These are phyloP conservation scores for Pythium scleroteichum DNA, from an alignment of 352 stramenopile genomes.

Conservation along the genomic window DNA sequence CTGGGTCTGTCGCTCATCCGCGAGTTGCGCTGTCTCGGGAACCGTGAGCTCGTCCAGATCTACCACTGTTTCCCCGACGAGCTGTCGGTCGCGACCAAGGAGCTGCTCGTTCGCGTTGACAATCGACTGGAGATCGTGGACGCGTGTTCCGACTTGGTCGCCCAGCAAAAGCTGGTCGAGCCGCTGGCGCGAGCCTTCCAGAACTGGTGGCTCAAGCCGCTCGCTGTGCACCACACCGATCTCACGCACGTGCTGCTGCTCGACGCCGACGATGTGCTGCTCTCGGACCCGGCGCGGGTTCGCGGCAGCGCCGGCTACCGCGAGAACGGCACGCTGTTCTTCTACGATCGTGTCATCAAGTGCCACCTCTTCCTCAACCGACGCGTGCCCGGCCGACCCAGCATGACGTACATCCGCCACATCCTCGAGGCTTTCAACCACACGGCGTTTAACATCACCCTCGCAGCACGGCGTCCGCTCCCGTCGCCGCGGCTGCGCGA, in stretches of 20 bases:
- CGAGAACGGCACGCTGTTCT: constrained; percentile 56
- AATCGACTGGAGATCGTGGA: constrained; percentile 56
- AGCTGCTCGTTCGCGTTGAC: constrained; percentile 48
- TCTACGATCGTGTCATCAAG: constrained; percentile 58
- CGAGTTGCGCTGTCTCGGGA: constrained; percentile 44
- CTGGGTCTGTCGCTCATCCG: constrained; percentile 63
- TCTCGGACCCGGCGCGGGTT: constrained; percentile 43
- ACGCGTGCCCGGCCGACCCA: neutral
- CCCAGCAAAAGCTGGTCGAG: constrained; percentile 22
- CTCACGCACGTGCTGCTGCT: constrained; percentile 50
- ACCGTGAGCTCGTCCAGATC: constrained; percentile 43
- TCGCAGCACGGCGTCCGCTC: neutral
- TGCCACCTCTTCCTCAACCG: constrained; percentile 30
- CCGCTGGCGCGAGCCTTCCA: constrained; percentile 32
- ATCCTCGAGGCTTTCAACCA: constrained; percentile 52
- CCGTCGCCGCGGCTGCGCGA: constrained; percentile 26
- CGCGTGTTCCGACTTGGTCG: constrained; percentile 41
- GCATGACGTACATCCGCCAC: constrained; percentile 20
- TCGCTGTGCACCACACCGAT: constrained; percentile 56
- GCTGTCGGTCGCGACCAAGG: constrained; percentile 34
- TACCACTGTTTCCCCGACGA: constrained; percentile 41
- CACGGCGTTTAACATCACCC: constrained; percentile 32
- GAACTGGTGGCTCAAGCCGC: constrained; percentile 67
- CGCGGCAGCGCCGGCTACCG: constrained; percentile 40
- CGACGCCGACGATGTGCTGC: constrained; percentile 59